Percentiles rank a stretch among this genome's conserved stretches.
These are phyloP conservation scores for Alternaria ethzedia DNA, from an alignment of 2,329 filamentous ascomycete species.

Conservation along the genomic window DNA sequence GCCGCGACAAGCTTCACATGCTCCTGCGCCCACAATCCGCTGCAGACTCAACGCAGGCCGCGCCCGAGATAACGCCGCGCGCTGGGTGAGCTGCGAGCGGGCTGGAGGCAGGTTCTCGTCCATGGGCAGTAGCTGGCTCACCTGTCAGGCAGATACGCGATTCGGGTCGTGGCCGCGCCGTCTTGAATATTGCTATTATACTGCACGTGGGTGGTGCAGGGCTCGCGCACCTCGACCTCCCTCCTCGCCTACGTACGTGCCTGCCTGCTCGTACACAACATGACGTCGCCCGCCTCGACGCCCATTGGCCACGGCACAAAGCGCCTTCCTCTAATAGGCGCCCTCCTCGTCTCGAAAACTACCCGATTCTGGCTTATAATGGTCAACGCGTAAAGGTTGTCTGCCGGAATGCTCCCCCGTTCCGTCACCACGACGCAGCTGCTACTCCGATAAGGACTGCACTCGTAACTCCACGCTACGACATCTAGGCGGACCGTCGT, in stretches of 20 bases:
- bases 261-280: background rate
- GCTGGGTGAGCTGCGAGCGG: background rate
- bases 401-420: background rate
- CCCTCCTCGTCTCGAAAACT: background rate
- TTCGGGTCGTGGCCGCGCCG: background rate
- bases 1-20: slow-evolving; percentile 7
- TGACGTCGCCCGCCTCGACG: background rate
- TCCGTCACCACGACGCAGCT: background rate
- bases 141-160: background rate
- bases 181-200: background rate
- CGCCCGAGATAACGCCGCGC: slow-evolving; percentile 1
- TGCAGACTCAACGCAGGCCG: background rate
- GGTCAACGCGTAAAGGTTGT: background rate
- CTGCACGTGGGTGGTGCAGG: background rate
- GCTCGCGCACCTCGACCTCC: background rate
- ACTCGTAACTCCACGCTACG: background rate
- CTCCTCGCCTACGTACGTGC: background rate
- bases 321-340: background rate
- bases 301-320: background rate
- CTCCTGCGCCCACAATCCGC: background rate
- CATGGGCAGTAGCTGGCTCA: background rate
- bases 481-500: background rate
- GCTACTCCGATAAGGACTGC: background rate
- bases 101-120: background rate
- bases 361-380: background rate